Evolutionary conservation across 371 early-diverging fungal species (phyloP), one percentile per base, ranked within the genome.

Genomic region (Mortierella sp.): DNA sequence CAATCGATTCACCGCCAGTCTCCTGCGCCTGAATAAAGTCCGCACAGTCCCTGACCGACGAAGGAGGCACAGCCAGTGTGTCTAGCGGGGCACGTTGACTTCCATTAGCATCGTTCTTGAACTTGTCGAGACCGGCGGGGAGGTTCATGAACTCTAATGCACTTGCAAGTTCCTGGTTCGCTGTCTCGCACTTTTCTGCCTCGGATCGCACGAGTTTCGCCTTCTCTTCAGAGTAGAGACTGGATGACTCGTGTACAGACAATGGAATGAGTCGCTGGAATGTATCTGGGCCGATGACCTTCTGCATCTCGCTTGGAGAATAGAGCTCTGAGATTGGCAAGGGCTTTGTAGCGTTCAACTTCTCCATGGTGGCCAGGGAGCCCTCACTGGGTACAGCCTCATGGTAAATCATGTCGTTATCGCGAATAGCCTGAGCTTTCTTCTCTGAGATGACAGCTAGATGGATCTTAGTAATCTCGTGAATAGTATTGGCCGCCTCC

Each of bases 361-460:
- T 94, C 37, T 96, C 96, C 6, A 97, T 84, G 3, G 94, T 87
- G 0, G 92, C 82, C 14, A 98, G 79, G 4, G 92, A 85, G 44
- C 91, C 90, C 52, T 85, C 88, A 63, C 87, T 88, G 6, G 97
- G 97, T 0, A 95, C 94, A 0, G 87, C 63, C 42, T 93, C 96
- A 81, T 96, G 94, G 78, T 99, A 99, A 44, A 99, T 91, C 80
- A 98, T 81, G 68, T 99, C 99, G 65, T 99, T 99, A 82, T 98
- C 99, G 42, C 91, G 90, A 17, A 83, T 82, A 0, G 90, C 88
- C 4, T 79, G 69, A 0, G 78, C 72, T 56, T 85, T 82, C 55
- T 90, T 84, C 49, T 94, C 94, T 0, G 84, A 75, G 55, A 87
- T 87, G 1, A 84, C 51, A 4, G 88, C 87, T 12, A 85, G 78